These are phyloP conservation scores for Neoscytalidium dimidiatum DNA, from an alignment of 2,329 filamentous ascomycete species.

Conservation along the genomic window DNA sequence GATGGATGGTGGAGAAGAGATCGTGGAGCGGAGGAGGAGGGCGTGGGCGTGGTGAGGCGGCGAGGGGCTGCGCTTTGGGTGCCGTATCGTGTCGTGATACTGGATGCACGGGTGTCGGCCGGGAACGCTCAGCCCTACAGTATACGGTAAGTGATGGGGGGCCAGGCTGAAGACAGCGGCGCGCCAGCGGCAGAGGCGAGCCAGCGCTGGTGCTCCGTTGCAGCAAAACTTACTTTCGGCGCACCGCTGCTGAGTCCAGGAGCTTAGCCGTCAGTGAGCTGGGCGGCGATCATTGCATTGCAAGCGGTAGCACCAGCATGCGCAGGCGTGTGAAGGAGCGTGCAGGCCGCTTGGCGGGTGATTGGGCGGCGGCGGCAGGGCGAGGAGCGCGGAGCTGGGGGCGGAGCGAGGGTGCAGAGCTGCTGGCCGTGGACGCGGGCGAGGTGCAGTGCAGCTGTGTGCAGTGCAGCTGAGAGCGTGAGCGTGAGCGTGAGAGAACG, in stretches of 20 bases:
- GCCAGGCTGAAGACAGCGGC: constrained; percentile 13
- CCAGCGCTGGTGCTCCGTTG: background rate
- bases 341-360: constrained; percentile 6
- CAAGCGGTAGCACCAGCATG: constrained; percentile 16
- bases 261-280: constrained; percentile 16
- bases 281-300: constrained; percentile 17
- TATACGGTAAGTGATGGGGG: constrained; percentile 11
- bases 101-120: constrained; percentile 18
- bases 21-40: constrained; percentile 11
- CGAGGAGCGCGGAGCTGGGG: background rate
- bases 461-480: background rate
- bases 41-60: background rate
- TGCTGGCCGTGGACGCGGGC: background rate
- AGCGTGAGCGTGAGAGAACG: background rate
- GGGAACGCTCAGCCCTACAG: constrained; percentile 20
- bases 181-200: background rate
- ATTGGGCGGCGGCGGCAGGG: background rate
- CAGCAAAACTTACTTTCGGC: background rate
- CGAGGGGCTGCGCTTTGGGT: constrained; percentile 15
- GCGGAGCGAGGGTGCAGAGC: background rate
- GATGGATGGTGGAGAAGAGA: constrained; percentile 1
- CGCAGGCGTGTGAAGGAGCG: constrained; percentile 8
- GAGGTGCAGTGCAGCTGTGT: background rate
- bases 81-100: constrained; percentile 17
- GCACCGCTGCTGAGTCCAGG: constrained; percentile 11